Conservation (phyloP, 1,139 yeast genomes). For the Pichiaceae sp. region DNA sequence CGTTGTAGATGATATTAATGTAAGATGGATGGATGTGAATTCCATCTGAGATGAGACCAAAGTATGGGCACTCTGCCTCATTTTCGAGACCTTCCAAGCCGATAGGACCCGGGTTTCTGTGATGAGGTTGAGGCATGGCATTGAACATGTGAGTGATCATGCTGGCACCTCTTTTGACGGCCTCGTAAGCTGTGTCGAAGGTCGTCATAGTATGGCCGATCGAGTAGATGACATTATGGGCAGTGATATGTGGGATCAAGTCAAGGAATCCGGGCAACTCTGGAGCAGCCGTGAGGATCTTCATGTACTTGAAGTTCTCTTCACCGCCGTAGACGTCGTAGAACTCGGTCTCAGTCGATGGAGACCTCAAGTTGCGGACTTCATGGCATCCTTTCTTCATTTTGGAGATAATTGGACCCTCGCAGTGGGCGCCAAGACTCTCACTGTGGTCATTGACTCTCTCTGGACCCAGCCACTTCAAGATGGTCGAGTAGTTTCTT, state of each 20-base stretch:
- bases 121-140: constrained; percentile 65
- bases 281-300: constrained; percentile 56
- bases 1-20: constrained; percentile 44
- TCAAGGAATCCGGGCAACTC: constrained; percentile 50
- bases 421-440: constrained; percentile 56
- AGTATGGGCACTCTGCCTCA: constrained; percentile 35
- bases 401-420: constrained; percentile 53
- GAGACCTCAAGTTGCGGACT: constrained; percentile 44
- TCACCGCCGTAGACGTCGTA: constrained; percentile 39
- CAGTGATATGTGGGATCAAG: constrained; percentile 34
- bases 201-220: constrained; percentile 52
- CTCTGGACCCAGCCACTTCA: constrained; percentile 34
- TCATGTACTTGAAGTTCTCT: constrained; percentile 30
- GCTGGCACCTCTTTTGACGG: constrained; percentile 44
- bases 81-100: constrained; percentile 35
- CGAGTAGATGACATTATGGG: constrained; percentile 33
- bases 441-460: constrained; percentile 31
- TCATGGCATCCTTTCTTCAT: constrained; percentile 60
- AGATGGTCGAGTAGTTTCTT: constrained; percentile 41
- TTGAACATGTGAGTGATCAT: constrained; percentile 60
- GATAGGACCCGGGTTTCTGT: constrained; percentile 51
- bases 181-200: constrained; percentile 40
- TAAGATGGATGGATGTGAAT: constrained; percentile 56
- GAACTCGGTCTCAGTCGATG: constrained; percentile 30
- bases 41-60: constrained; percentile 55